A percentile compares a stretch with the other conserved stretches of the same genome.
Evolutionary conservation across 345 rosid genomes (phyloP).

Genomic region (Aquilaria sinensis): DNA sequence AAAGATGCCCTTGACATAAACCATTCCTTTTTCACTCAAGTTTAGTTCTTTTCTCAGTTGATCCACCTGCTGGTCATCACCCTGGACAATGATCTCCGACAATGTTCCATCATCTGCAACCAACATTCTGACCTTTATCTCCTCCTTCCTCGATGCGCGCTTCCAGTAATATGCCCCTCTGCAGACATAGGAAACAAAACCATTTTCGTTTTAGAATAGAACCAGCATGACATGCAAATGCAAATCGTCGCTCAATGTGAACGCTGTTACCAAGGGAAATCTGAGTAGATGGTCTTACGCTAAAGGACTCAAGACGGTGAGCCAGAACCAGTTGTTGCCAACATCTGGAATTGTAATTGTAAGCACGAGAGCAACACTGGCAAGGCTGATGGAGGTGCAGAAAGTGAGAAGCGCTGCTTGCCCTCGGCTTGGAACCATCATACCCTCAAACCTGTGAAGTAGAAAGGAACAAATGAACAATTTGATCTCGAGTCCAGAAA

Average conservation of each 20-base stretch:
- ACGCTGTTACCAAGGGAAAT: not conserved
- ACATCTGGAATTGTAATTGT: constrained; percentile 78
- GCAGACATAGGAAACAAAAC: constrained; percentile 12
- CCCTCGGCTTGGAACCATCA: constrained; percentile 85
- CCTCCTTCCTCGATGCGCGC: constrained; percentile 84
- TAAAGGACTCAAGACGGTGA: constrained; percentile 65
- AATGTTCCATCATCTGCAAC: constrained; percentile 47
- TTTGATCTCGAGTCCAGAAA: not conserved
- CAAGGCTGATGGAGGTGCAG: constrained; percentile 94
- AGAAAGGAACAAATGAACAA: not conserved
- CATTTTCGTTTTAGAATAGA: constrained; percentile 1
- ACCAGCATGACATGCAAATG: not conserved
- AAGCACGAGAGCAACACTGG: constrained; percentile 86
- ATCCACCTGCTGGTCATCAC: constrained; percentile 92
- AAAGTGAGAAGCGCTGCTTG: constrained; percentile 92
- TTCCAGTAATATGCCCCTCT: constrained; percentile 92
- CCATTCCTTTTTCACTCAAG: constrained; percentile 87
- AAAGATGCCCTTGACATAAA: constrained; percentile 77
- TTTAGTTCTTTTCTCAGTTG: constrained; percentile 84
- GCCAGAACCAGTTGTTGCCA: constrained; percentile 95
- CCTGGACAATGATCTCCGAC: constrained; percentile 73
- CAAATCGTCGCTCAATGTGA: too few relatives aligned
- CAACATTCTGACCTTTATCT: constrained; percentile 80
- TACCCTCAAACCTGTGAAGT: constrained; percentile 65
- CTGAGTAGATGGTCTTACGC: constrained; percentile 53